These are phyloP conservation scores for Leishmania braziliensis DNA, from an alignment of 208 protist species.

Conservation along the genomic window DNA sequence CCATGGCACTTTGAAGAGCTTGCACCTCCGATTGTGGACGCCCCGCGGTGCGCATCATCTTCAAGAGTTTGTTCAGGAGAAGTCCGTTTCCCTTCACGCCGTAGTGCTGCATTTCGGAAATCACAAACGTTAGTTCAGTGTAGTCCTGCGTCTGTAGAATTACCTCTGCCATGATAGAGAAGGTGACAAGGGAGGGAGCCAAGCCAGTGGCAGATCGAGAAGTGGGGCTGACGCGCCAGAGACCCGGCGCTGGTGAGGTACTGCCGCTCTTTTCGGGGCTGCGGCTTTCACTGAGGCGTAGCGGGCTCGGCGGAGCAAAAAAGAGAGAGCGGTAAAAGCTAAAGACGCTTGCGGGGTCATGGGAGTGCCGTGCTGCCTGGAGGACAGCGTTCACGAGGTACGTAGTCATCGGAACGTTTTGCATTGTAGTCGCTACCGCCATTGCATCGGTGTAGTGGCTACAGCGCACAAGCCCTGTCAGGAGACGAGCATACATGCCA, in stretches of 20 bases:
- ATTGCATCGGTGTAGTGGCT: conserved; percentile 64
- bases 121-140: conserved; percentile 56
- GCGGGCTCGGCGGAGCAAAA: conserved; percentile 15
- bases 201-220: conserved; percentile 16
- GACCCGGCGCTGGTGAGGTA: neutral
- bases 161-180: conserved; percentile 72
- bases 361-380: conserved; percentile 57
- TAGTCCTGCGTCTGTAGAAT: conserved; percentile 35
- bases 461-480: conserved; percentile 68
- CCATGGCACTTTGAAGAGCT: conserved; percentile 25
- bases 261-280: neutral
- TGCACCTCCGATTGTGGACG: conserved; percentile 1
- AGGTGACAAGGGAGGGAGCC: conserved; percentile 47
- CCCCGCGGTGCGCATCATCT: conserved; percentile 11
- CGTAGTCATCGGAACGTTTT: conserved; percentile 54
- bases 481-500: conserved; percentile 61
- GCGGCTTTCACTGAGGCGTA: conserved; percentile 6
- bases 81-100: conserved; percentile 48
- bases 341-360: conserved; percentile 68
- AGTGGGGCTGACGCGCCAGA: neutral
- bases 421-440: conserved; percentile 59
- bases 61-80: conserved; percentile 66
- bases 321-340: conserved; percentile 62
- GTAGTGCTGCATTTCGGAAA: conserved; percentile 66
- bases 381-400: conserved; percentile 76